phyloP scores from a whole-genome alignment of 805 yeast species.

The Candida quercuum region DNA sequence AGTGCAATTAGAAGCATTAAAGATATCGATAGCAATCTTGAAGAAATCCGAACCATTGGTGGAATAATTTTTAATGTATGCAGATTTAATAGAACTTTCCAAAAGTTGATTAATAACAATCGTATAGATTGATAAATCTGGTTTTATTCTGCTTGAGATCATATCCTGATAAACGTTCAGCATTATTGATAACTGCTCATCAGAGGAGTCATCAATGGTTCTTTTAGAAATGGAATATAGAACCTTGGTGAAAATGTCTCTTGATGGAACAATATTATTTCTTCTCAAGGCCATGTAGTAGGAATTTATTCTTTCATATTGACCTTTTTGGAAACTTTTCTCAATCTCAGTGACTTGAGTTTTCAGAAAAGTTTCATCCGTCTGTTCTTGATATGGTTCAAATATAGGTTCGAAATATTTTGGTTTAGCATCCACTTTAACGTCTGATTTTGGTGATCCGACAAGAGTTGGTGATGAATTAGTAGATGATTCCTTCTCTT shows the following conservation, averaged over 20 bases:
- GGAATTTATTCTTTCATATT: slow-evolving; percentile 32
- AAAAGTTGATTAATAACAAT: slow-evolving; percentile 46
- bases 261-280: slow-evolving; percentile 42
- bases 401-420: slow-evolving; percentile 14
- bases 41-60: slow-evolving; percentile 41
- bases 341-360: slow-evolving; percentile 28
- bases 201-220: slow-evolving; percentile 45
- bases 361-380: slow-evolving; percentile 24
- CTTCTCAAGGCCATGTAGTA: slow-evolving; percentile 35
- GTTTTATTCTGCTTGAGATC: slow-evolving; percentile 48
- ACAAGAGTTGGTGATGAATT: slow-evolving; percentile 1
- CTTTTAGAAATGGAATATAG: slow-evolving; percentile 49
- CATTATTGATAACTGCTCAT: slow-evolving; percentile 55
- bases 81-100: slow-evolving; percentile 40
- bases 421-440: slow-evolving; percentile 3
- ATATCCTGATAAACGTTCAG: slow-evolving; percentile 67
- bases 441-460: slow-evolving; percentile 2
- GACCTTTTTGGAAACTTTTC: slow-evolving; percentile 19
- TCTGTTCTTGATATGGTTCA: slow-evolving; percentile 16
- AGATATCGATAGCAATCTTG: slow-evolving; percentile 46
- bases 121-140: slow-evolving; percentile 49
- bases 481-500: not conserved
- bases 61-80: slow-evolving; percentile 27
- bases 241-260: slow-evolving; percentile 48
- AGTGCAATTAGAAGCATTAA: slow-evolving; percentile 31